Conservation (phyloP, 352 stramenopile genomes). For the Phytophthora sp. region DNA sequence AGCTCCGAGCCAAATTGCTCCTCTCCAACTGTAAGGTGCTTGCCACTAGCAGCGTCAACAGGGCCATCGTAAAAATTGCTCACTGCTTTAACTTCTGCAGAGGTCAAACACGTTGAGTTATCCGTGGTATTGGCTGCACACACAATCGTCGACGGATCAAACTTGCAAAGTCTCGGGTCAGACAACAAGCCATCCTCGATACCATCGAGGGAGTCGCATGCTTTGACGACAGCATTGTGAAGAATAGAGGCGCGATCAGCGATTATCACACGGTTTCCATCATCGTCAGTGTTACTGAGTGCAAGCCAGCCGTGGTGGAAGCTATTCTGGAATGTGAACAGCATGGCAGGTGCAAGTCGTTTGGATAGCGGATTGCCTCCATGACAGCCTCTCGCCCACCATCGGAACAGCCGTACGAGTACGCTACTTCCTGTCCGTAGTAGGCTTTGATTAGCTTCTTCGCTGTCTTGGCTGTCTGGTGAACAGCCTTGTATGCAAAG, state of each 20-base stretch:
- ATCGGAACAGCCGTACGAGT: conserved; percentile 52
- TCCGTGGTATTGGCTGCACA: conserved; percentile 28
- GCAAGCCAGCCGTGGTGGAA: conserved; percentile 50
- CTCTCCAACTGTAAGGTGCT: conserved; percentile 50
- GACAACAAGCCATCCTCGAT: conserved; percentile 44
- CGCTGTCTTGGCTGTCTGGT: conserved; percentile 39
- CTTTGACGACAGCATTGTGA: conserved; percentile 41
- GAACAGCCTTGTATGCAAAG: conserved; percentile 49
- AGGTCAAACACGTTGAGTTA: conserved; percentile 46
- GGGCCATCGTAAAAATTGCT: conserved; percentile 51
- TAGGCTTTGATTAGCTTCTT: conserved; percentile 49
- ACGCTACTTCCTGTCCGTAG: conserved; percentile 42
- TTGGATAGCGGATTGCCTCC: conserved; percentile 44
- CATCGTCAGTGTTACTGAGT: conserved; percentile 34
- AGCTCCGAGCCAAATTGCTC: conserved; percentile 51
- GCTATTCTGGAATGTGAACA: conserved; percentile 52
- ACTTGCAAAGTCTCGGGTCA: conserved; percentile 42
- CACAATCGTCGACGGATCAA: conserved; percentile 37
- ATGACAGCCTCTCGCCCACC: conserved; percentile 49
- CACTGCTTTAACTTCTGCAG: conserved; percentile 32
- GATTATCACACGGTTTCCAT: conserved; percentile 34
- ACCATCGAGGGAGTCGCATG: conserved; percentile 42
- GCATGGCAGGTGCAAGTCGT: conserved; percentile 49
- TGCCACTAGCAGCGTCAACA: conserved; percentile 22
- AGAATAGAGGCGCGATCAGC: conserved; percentile 35